phyloP scores from a whole-genome alignment of 441 rosid species.

The Pelargonium myrrhifolium region DNA sequence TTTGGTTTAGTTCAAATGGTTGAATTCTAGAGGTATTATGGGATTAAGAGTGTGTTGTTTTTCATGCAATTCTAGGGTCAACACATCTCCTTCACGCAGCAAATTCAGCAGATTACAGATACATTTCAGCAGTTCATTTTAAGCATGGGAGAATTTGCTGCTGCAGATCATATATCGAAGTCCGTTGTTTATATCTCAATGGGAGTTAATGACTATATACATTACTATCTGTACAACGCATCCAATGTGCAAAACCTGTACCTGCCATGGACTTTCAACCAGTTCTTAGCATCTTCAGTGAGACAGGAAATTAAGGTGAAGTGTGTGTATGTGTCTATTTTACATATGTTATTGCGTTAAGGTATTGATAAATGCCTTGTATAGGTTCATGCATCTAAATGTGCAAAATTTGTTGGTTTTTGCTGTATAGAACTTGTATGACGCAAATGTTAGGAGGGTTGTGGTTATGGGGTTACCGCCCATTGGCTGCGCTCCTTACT shows the following conservation, averaged over 20 bases:
- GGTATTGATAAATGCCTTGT: background rate
- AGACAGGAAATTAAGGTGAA: constrained; percentile 65
- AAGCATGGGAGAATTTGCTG: constrained; percentile 57
- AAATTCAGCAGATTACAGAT: constrained; percentile 80
- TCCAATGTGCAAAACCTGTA: constrained; percentile 65
- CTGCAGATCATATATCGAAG: constrained; percentile 45
- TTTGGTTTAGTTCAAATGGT: background rate
- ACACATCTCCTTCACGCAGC: constrained; percentile 69
- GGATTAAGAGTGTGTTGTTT: background rate
- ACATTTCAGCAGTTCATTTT: constrained; percentile 69
- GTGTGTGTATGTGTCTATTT: background rate
- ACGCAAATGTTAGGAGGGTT: constrained; percentile 47
- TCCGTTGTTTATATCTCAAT: constrained; percentile 73
- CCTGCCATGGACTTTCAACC: constrained; percentile 84
- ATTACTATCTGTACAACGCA: constrained; percentile 70
- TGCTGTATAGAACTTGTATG: constrained; percentile 55
- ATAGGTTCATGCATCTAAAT: background rate
- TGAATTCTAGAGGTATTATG: background rate
- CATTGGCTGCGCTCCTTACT: constrained; percentile 76
- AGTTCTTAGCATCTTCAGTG: constrained; percentile 58
- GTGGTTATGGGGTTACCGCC: constrained; percentile 72
- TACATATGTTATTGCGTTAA: background rate
- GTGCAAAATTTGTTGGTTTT: constrained; percentile 7
- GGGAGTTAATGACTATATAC: constrained; percentile 85
- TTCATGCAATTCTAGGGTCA: constrained; percentile 47